Evolutionary conservation across 1,139 yeast genomes (phyloP), one percentile per base, ranked within the genome.

Genomic region (Pichiaceae sp.): DNA sequence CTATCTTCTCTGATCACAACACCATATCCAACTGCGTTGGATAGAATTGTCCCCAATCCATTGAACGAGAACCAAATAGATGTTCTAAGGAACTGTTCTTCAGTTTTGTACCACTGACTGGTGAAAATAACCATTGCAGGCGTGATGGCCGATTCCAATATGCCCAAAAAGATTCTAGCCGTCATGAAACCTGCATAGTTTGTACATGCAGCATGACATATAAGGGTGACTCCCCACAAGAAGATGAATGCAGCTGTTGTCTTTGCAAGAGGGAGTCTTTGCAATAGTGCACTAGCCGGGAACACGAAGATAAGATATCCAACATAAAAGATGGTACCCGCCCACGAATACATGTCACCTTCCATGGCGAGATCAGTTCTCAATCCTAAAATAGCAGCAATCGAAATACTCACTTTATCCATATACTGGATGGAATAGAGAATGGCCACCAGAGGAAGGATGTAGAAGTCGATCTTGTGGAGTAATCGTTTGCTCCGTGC

Each of bases 371-470:
- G 57, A 40, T 67, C 73, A 3, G 50, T 52, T 43, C 70, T 56
- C 21, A 52, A 40, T 0, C 80, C 80, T 60, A 78, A 63, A 39
- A 79, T 67, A 2, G 83, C 66, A 4, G 84, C 82, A 40, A 69
- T 71, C 15, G 78, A 63, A 31, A 66, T 73, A 8, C 82, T 60
- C n/a, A 67, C 56, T 50, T 79, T 79, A 53, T 78, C 87, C 76
- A 78, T 74, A 42, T 70, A 75, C 53, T 78, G 85, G 32, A 69
- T 60, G 16, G 76, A 66, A 52, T 75, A 75, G 15, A 77, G 53
- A 17, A 70, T 42, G 48, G 77, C 67, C 65, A 78, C 64, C 33
- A 77, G 42, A 0, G 84, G 79, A 44, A 74, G 56, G 45, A 79
- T 51, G 45, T 55, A 67, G 20, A 66, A 31, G 51, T 78, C 83